phyloP scores from a whole-genome alignment of 345 rosid species.

The Eutrema yunnanense region DNA sequence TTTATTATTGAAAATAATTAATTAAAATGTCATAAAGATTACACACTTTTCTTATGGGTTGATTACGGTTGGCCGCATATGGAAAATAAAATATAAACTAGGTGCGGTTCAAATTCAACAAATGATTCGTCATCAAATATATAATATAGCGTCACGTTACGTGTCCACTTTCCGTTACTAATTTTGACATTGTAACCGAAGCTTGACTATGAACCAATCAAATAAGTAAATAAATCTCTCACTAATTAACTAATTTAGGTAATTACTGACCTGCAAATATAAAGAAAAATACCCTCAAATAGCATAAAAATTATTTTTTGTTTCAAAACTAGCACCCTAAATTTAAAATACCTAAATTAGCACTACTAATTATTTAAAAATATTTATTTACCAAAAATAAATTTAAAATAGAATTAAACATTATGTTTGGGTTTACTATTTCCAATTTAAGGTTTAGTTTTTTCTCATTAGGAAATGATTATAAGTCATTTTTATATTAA shows the following conservation, averaged over 20 bases:
- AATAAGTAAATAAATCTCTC: not conserved
- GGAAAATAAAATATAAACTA: not conserved
- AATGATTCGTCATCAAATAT: conserved; percentile 30
- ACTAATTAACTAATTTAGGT: not conserved
- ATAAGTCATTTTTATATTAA: no score
- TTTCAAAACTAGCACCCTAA: no score
- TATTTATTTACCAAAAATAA: no score
- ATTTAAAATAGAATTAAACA: no score
- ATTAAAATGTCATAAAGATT: not conserved
- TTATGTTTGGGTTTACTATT: no score
- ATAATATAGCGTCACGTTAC: conserved; percentile 30
- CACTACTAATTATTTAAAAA: no score
- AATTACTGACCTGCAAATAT: not conserved
- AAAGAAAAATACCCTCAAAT: no score
- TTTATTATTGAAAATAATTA: not conserved
- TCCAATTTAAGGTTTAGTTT: no score
- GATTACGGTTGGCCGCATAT: conserved; percentile 35
- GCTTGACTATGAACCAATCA: not conserved
- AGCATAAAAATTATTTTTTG: no score
- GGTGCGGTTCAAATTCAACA: not conserved
- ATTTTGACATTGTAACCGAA: not conserved
- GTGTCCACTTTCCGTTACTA: conserved; percentile 3
- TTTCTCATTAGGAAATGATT: no score
- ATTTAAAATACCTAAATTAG: no score
- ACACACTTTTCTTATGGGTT: not conserved